Evolutionary conservation across 1,284 basidiomycete species (phyloP).

Genomic region (Peniophora sp.): DNA sequence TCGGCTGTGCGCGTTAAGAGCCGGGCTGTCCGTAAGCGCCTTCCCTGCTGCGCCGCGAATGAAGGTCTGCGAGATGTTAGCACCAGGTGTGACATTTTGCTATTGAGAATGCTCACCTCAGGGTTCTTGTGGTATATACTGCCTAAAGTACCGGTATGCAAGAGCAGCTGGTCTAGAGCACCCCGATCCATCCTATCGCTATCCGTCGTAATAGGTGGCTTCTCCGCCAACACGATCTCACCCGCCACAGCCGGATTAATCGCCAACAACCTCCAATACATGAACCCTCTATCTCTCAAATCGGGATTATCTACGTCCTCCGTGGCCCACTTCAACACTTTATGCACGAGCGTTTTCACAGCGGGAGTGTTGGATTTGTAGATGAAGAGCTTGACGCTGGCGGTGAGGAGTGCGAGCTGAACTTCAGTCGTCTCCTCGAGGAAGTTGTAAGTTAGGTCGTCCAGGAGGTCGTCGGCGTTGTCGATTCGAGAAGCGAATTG

Average conservation of each 20-base stretch:
- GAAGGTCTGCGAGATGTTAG: conserved; percentile 51
- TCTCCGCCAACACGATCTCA: conserved; percentile 89
- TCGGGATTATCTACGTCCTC: conserved; percentile 98
- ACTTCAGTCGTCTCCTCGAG: conserved; percentile 91
- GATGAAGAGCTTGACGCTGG: conserved; percentile 94
- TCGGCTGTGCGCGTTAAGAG: conserved; percentile 67
- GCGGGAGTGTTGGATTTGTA: conserved; percentile 82
- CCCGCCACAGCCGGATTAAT: conserved; percentile 87
- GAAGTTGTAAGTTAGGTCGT: conserved; percentile 88
- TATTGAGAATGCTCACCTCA: conserved; percentile 45
- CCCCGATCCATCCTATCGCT: conserved; percentile 96
- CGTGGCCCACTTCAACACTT: conserved; percentile 94
- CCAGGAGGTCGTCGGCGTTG: conserved; percentile 91
- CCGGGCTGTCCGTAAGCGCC: conserved; percentile 68
- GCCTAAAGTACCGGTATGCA: conserved; percentile 78
- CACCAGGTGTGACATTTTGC: conserved; percentile 1
- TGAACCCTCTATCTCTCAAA: conserved; percentile 93
- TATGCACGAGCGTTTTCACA: conserved; percentile 88
- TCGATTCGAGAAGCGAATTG: conserved; percentile 97
- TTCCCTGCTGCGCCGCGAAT: conserved; percentile 73
- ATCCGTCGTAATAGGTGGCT: conserved; percentile 96
- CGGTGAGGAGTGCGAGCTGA: conserved; percentile 91
- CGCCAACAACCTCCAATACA: conserved; percentile 98
- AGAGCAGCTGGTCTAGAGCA: conserved; percentile 81
- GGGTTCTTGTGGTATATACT: conserved; percentile 88